phyloP scores from a whole-genome alignment of 495 filamentous ascomycete genomes.

The Aspergillus cristatus region DNA sequence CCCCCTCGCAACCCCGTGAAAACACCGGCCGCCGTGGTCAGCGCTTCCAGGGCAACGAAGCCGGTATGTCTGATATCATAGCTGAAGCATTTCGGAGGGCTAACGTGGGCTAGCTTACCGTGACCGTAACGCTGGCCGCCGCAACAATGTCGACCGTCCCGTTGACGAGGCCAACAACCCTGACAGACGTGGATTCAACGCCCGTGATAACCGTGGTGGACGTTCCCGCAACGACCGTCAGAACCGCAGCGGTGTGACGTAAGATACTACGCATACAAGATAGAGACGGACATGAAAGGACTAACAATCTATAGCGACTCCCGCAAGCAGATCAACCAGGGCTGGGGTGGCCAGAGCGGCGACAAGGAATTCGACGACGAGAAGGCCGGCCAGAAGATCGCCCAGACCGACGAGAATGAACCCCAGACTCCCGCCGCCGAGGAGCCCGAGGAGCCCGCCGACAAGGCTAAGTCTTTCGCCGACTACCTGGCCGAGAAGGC shows the following conservation, averaged over 20 bases:
- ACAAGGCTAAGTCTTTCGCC: constrained; percentile 77
- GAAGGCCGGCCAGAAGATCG: constrained; percentile 76
- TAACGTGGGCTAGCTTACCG: constrained; percentile 59
- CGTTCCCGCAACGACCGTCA: constrained; percentile 71
- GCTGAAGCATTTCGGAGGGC: neutral
- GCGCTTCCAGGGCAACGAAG: constrained; percentile 55
- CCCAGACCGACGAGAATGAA: constrained; percentile 68
- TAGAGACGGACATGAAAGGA: neutral
- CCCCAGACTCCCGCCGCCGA: constrained; percentile 37
- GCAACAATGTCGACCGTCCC: constrained; percentile 74
- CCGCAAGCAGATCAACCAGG: constrained; percentile 84
- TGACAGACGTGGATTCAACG: constrained; percentile 33
- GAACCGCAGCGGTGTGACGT: constrained; percentile 64
- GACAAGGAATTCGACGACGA: constrained; percentile 78
- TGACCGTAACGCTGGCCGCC: constrained; percentile 74
- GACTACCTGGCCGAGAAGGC: constrained; percentile 85
- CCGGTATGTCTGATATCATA: constrained; percentile 49
- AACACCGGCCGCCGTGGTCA: constrained; percentile 47
- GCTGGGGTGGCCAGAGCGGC: constrained; percentile 80
- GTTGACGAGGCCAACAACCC: constrained; percentile 58
- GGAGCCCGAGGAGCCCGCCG: constrained; percentile 57
- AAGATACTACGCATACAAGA: too few relatives aligned
- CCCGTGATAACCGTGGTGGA: constrained; percentile 37
- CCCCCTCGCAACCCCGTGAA: constrained; percentile 32
- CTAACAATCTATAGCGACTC: constrained; percentile 57